These are phyloP conservation scores for Monosporascus sp. DNA, from an alignment of 2,329 filamentous ascomycete genomes.

Conservation along the genomic window DNA sequence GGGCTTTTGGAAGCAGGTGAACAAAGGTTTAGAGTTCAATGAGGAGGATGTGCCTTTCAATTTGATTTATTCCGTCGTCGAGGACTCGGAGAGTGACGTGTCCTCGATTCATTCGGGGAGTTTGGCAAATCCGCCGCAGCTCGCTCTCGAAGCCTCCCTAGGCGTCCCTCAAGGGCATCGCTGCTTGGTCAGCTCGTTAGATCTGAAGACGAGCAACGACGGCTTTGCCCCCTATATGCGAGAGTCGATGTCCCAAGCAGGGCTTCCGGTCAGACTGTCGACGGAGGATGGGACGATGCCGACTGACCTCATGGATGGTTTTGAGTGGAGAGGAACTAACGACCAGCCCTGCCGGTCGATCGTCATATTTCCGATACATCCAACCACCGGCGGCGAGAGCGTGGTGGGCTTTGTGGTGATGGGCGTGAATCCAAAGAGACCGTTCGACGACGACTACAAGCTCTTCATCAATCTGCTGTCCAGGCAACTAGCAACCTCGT, in stretches of 20 bases:
- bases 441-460: constrained; percentile 75
- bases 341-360: constrained; percentile 65
- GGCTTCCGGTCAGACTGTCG: constrained; percentile 62
- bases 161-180: constrained; percentile 62
- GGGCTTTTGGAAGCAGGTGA: constrained; percentile 67
- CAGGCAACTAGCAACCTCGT: constrained; percentile 70
- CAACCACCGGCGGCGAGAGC: constrained; percentile 64
- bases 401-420: constrained; percentile 75
- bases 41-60: constrained; percentile 72
- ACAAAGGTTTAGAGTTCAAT: constrained; percentile 66
- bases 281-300: constrained; percentile 64
- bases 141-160: constrained; percentile 66
- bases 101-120: constrained; percentile 68
- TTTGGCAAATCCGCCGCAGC: constrained; percentile 53
- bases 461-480: constrained; percentile 71
- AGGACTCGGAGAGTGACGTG: constrained; percentile 66
- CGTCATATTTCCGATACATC: constrained; percentile 74
- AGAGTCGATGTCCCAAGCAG: constrained; percentile 63
- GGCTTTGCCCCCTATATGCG: constrained; percentile 74
- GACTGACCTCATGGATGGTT: constrained; percentile 55
- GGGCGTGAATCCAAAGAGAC: constrained; percentile 71
- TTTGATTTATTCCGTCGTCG: constrained; percentile 68
- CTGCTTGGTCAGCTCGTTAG: constrained; percentile 56
- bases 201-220: constrained; percentile 63
- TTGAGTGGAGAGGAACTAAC: constrained; percentile 62